These are phyloP conservation scores for Immersiporthe knoxdaviesiana DNA, from an alignment of 2,329 filamentous ascomycete species.

Conservation along the genomic window DNA sequence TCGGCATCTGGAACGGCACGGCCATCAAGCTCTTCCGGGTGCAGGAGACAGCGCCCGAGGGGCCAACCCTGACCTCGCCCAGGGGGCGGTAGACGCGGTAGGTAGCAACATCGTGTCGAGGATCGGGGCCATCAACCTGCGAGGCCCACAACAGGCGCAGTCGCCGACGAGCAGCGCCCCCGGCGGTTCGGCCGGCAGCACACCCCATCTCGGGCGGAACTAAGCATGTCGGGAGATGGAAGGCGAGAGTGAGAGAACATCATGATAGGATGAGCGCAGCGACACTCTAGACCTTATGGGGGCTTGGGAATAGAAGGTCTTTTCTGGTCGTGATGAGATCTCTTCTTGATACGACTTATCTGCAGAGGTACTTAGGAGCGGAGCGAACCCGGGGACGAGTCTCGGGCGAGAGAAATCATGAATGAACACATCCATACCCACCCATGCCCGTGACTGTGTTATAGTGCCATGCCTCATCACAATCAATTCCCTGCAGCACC, in stretches of 20 bases:
- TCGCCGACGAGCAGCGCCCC: conserved; percentile 2
- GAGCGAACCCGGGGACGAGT: neutral
- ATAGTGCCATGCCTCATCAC: neutral
- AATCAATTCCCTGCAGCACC: no score
- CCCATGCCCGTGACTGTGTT: neutral
- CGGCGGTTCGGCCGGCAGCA: conserved; percentile 4
- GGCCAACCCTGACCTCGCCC: conserved; percentile 81
- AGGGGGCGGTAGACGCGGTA: conserved; percentile 88
- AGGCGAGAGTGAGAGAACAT: no score
- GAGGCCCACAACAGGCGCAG: conserved; percentile 43
- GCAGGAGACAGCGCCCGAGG: conserved; percentile 78
- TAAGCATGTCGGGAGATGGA: conserved; percentile 4
- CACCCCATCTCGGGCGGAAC: conserved; percentile 4
- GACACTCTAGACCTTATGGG: no score
- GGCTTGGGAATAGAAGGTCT: neutral
- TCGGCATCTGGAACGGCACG: conserved; percentile 94
- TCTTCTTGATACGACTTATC: neutral
- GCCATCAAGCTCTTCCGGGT: conserved; percentile 86
- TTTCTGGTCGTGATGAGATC: no score
- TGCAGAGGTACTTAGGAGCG: neutral
- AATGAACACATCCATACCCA: neutral
- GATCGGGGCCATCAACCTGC: conserved; percentile 79
- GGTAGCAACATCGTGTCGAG: conserved; percentile 86
- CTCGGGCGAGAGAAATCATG: neutral
- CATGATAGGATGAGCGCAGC: no score